Evolutionary conservation across 2,329 filamentous ascomycete genomes (phyloP).

Genomic region (Albifimbria verrucaria): DNA sequence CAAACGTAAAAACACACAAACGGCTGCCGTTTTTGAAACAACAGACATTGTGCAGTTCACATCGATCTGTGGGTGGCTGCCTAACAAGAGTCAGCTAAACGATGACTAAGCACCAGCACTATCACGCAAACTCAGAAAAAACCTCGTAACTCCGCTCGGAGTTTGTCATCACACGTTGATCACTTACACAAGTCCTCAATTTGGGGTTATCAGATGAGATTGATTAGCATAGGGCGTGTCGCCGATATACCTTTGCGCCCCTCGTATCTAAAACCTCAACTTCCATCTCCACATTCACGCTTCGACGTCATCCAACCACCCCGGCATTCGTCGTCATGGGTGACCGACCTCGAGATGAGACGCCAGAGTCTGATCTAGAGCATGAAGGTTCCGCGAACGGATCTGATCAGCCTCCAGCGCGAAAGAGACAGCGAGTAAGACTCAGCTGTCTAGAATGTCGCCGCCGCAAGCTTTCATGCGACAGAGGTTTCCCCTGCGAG

Average conservation of each 20-base stretch:
- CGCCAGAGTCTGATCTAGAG: slow-evolving; percentile 34
- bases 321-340: slow-evolving; percentile 18
- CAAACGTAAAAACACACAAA: no score
- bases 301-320: slow-evolving; percentile 16
- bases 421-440: slow-evolving; percentile 58
- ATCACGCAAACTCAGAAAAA: neutral
- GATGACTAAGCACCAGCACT: neutral
- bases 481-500: slow-evolving; percentile 59
- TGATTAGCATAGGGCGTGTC: slow-evolving; percentile 33
- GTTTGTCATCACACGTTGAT: slow-evolving; percentile 9
- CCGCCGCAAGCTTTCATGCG: slow-evolving; percentile 58
- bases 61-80: neutral
- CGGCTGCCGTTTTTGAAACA: no score
- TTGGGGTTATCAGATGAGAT: slow-evolving; percentile 36
- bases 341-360: slow-evolving; percentile 30
- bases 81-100: slow-evolving; percentile 5
- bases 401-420: slow-evolving; percentile 36
- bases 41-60: no score
- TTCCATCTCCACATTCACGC: slow-evolving; percentile 18
- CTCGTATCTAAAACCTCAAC: slow-evolving; percentile 6
- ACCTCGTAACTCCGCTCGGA: slow-evolving; percentile 31
- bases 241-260: slow-evolving; percentile 20
- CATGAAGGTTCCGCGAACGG: slow-evolving; percentile 18
- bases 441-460: slow-evolving; percentile 60
- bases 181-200: slow-evolving; percentile 14